These are phyloP conservation scores for Phytophthora sojae DNA, from an alignment of 352 stramenopile genomes.

Conservation along the genomic window DNA sequence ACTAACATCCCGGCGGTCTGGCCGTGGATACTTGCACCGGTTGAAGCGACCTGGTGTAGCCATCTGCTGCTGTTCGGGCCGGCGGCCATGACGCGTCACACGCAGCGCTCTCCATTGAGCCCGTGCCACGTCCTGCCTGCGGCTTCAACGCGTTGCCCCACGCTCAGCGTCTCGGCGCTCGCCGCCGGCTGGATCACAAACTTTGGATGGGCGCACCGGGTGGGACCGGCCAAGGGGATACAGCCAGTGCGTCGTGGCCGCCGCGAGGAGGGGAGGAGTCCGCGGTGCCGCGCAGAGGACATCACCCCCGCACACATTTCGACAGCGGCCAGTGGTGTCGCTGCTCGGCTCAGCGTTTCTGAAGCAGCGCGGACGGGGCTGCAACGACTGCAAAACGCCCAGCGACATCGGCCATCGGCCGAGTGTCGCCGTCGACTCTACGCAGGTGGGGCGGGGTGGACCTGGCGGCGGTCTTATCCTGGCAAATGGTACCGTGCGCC, in stretches of 20 bases:
- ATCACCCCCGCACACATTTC: slow-evolving; percentile 3
- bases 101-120: slow-evolving; percentile 14
- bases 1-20: slow-evolving; percentile 9
- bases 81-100: slow-evolving; percentile 21
- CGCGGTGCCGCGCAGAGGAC: slow-evolving; percentile 15
- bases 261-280: not conserved
- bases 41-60: slow-evolving; percentile 1
- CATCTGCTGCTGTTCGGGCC: not conserved
- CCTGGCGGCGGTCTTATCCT: not conserved
- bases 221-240: slow-evolving; percentile 17
- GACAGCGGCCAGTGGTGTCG: not conserved
- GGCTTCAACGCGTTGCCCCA: slow-evolving; percentile 23
- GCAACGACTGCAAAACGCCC: not conserved
- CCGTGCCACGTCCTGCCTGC: slow-evolving; percentile 6
- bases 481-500: not conserved
- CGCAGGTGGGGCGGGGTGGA: not conserved
- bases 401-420: not conserved
- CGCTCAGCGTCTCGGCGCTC: not conserved
- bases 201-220: slow-evolving; percentile 21
- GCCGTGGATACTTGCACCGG: not conserved
- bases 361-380: not conserved
- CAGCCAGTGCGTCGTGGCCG: slow-evolving; percentile 19
- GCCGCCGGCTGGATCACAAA: not conserved
- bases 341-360: not conserved
- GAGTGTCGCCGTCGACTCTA: not conserved